Evolutionary conservation across 2,329 filamentous ascomycete species (phyloP).

Genomic region (Talaromyces sp.): DNA sequence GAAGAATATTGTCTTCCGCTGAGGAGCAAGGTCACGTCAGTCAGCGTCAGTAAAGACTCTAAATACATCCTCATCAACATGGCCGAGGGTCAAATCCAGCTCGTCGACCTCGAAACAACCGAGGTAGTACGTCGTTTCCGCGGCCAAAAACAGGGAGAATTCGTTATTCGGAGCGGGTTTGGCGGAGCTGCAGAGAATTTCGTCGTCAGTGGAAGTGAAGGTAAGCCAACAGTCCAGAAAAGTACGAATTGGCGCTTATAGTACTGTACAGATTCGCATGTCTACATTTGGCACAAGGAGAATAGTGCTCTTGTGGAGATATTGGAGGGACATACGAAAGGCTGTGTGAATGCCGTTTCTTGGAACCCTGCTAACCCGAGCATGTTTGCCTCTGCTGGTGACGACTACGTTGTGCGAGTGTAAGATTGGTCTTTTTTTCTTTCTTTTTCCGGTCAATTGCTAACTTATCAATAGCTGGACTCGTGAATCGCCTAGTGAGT

Average conservation of each 20-base stretch:
- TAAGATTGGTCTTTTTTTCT: conserved; percentile 44
- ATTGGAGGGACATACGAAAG: conserved; percentile 66
- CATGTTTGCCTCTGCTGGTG: conserved; percentile 86
- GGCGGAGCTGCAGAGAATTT: conserved; percentile 91
- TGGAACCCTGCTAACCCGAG: conserved; percentile 82
- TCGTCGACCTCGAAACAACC: conserved; percentile 70
- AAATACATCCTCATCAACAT: conserved; percentile 76
- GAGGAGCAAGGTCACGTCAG: conserved; percentile 66
- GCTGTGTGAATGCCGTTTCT: conserved; percentile 77
- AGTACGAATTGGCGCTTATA: neutral
- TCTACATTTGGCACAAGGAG: conserved; percentile 89
- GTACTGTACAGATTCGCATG: conserved; percentile 50
- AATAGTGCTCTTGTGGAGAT: conserved; percentile 71
- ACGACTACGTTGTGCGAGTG: conserved; percentile 82
- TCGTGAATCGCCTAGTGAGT: conserved; percentile 23
- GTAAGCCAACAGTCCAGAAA: conserved; percentile 41
- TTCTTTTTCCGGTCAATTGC: neutral
- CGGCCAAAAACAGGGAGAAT: conserved; percentile 70
- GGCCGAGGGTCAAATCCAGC: conserved; percentile 67
- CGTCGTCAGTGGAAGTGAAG: conserved; percentile 85
- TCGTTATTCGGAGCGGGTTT: conserved; percentile 74
- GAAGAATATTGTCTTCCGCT: conserved; percentile 70
- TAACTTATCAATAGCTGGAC: conserved; percentile 25
- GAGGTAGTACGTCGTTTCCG: conserved; percentile 68
- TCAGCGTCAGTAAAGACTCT: conserved; percentile 79